Conservation (phyloP, 1,139 yeast species). For the Blastobotrys ciferrii region DNA sequence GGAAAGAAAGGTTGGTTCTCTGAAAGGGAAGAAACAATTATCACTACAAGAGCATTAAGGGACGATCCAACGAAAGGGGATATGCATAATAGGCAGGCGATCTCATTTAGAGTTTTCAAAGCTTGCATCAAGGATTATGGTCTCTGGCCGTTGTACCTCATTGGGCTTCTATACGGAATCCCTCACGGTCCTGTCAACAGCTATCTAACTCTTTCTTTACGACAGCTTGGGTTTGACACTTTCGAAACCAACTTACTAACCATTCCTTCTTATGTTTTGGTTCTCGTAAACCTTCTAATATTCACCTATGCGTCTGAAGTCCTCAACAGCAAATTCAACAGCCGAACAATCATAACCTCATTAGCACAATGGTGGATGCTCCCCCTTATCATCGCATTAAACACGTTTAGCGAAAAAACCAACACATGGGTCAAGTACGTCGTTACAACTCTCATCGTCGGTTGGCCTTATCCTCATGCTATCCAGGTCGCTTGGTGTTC, state of each 20-base stretch:
- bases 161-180: slow-evolving; percentile 49
- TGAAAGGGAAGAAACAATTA: slow-evolving; percentile 55
- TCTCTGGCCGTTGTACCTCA: slow-evolving; percentile 54
- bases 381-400: slow-evolving; percentile 42
- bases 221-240: slow-evolving; percentile 54
- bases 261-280: slow-evolving; percentile 49
- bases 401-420: slow-evolving; percentile 43
- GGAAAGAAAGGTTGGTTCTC: slow-evolving; percentile 59
- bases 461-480: slow-evolving; percentile 52
- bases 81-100: slow-evolving; percentile 61
- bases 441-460: slow-evolving; percentile 47
- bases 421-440: slow-evolving; percentile 53
- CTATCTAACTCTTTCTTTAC: slow-evolving; percentile 52
- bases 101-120: slow-evolving; percentile 42
- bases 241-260: slow-evolving; percentile 53
- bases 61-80: slow-evolving; percentile 68
- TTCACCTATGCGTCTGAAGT: slow-evolving; percentile 46
- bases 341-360: slow-evolving; percentile 38
- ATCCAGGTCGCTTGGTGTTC: slow-evolving; percentile 57
- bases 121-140: slow-evolving; percentile 50
- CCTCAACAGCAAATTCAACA: too few species aligned
- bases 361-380: slow-evolving; percentile 37
- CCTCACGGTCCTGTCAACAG: slow-evolving; percentile 41
- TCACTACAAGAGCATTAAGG: slow-evolving; percentile 58
- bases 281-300: slow-evolving; percentile 42